Base-by-base conservation (phyloP, 2,329 filamentous ascomycete species). In the Lasiodiplodia theobromae region DNA sequence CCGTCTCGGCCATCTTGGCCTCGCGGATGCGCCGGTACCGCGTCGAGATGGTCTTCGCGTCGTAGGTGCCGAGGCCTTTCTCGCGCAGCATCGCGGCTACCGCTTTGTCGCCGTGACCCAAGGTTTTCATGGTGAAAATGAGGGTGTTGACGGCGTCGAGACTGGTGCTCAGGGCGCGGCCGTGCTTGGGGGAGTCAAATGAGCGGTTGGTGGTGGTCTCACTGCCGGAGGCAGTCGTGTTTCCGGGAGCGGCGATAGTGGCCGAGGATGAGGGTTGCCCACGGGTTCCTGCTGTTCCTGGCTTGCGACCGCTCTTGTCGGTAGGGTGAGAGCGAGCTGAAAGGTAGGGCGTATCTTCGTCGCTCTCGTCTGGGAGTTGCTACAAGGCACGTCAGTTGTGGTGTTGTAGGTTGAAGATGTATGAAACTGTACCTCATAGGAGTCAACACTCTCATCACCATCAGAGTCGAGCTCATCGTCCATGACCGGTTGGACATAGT, bases 91-190 rank as follows among this genome's bases (percentile, higher is more conserved):
- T 79, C 2, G 80, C 74, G 2, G 81, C 77, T 40, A 86, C 82
- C 57, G 82, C 78, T 25, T 79, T 78, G 70, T 86, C 83, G 38
- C 76, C 77, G 74, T 77, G 82, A 23, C 78, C 79, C 25, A 78
- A 74, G 66, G 80, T 75, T 69, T 82, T 82, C 73, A 84, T 79
- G 4, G 73, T 71, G 68, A 84, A 74, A 68, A 84, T 82, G 51
- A 85, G 75, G 53, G 81, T 80, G 69, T 86, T 84, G 44, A 85
- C 83, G 0, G 80, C 80, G 71, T 85, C 82, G 53, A 85, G 78
- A 7, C 34, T 37, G 23, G 52, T 34, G 38, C 18, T 47, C 16
- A 49, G 8, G n/a, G 37, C 8, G 18, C 65, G 65, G 75, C 37
- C 54, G 52, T 34, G 18, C 5, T 34, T 44, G 31, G 53, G 40